Conservation (phyloP, 1,284 basidiomycete genomes). For the Farysia itapuensis region DNA sequence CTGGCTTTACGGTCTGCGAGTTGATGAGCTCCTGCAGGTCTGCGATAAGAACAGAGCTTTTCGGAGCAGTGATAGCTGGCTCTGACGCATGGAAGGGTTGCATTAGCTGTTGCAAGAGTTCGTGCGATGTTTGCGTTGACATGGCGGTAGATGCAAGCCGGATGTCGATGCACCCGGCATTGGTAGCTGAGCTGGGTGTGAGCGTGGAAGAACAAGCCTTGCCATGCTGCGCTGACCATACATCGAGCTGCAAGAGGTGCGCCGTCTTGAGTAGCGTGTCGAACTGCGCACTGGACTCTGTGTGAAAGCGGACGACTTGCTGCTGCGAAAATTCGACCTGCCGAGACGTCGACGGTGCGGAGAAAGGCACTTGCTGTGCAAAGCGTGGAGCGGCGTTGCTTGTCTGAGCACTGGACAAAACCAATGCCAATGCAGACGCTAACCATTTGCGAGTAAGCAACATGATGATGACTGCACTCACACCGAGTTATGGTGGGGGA, state of each 20-base stretch:
- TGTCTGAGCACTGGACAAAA: too few relatives aligned
- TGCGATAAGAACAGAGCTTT: not conserved
- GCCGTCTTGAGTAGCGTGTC: conserved; percentile 6
- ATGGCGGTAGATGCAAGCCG: conserved; percentile 2
- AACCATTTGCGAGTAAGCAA: too few relatives aligned
- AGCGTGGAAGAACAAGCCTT: conserved; percentile 4
- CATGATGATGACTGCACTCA: too few relatives aligned
- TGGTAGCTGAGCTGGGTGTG: not conserved
- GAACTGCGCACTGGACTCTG: conserved; percentile 1
- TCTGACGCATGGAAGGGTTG: not conserved
- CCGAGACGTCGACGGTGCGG: too few relatives aligned
- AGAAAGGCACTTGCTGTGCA: too few relatives aligned
- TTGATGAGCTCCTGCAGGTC: not conserved
- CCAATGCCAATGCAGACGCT: too few relatives aligned
- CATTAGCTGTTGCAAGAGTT: not conserved
- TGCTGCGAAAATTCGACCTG: conserved; percentile 12
- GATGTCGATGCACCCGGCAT: conserved; percentile 24
- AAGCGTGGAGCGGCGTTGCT: too few relatives aligned
- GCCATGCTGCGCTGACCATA: conserved; percentile 16
- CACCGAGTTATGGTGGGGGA: too few relatives aligned
- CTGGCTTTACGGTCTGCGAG: not conserved
- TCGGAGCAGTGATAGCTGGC: too few relatives aligned
- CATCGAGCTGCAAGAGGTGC: conserved; percentile 6
- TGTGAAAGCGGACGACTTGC: conserved; percentile 22
- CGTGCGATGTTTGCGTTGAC: not conserved